These are phyloP conservation scores for Thalassiosira mediterranea DNA, from an alignment of 352 stramenopile species.

Conservation along the genomic window DNA sequence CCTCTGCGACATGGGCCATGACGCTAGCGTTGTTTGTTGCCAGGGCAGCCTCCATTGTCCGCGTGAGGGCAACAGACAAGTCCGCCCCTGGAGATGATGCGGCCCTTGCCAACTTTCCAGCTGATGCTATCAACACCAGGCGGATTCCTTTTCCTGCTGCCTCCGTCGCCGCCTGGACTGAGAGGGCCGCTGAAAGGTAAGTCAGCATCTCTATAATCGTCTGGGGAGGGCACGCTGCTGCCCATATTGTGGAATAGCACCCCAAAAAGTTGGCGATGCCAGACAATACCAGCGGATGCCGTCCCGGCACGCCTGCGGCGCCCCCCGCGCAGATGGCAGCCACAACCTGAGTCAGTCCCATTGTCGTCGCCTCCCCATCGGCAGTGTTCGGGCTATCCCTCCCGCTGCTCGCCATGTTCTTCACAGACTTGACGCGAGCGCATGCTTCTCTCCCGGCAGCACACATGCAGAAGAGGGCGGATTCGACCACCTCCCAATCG, in stretches of 20 bases:
- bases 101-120: constrained; percentile 21
- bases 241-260: constrained; percentile 51
- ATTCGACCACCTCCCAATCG: constrained; percentile 57
- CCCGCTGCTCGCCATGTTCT: constrained; percentile 9
- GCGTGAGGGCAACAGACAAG: constrained; percentile 25
- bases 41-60: constrained; percentile 50
- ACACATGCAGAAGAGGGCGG: constrained; percentile 50
- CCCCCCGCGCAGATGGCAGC: constrained; percentile 24
- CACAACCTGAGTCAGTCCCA: constrained; percentile 49
- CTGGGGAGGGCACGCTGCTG: constrained; percentile 25
- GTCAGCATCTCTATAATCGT: constrained; percentile 49
- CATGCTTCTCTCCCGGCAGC: constrained; percentile 54
- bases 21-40: constrained; percentile 41
- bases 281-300: constrained; percentile 44
- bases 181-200: constrained; percentile 41
- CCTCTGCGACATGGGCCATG: constrained; percentile 59
- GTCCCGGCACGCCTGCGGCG: neutral
- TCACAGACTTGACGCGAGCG: constrained; percentile 39
- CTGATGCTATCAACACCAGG: constrained; percentile 33
- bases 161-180: constrained; percentile 19
- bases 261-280: constrained; percentile 47
- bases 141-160: constrained; percentile 29
- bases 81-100: constrained; percentile 14
- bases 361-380: constrained; percentile 38
- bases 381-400: constrained; percentile 21